Evolutionary conservation across 2,329 filamentous ascomycete species (phyloP), one percentile per base, ranked within the genome.

Genomic region (Aspergillus fijiensis): DNA sequence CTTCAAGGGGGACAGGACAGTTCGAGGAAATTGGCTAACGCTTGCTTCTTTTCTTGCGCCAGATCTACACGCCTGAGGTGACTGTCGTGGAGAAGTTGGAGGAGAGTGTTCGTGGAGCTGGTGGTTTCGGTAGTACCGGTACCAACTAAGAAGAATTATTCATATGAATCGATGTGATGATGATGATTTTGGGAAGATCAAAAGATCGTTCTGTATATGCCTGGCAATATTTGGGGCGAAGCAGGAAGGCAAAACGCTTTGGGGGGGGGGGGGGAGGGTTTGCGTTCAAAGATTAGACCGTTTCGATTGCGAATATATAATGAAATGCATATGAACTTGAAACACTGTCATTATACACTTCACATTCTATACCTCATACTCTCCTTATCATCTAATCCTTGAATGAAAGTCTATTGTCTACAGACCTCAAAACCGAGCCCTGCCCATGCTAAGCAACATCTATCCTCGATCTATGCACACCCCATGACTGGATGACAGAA

Each of bases 1-100:
- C 27, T 9, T 45, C 49, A 10, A 4, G 14, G 12, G 12, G 33
- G 14, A 16, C 11, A 35, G 33, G 14, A 12, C 4, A 35, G 11
- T 35, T 16, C 12, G 11, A 35, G 21, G 39, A 9, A 19, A 60
- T n/a, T 47, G 23, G 45, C 60, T 66, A 50, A 59, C 51, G 39
- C 16, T 5, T 45, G 39, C 39, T 19, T 45, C 16, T 16, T 19
- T 45, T 21, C 16, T 19, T 19, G 31, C 52, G 3, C 27, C 60
- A 86, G 82, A 97, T 98, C 72, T 93, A 90, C 72, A 98, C 93
- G 29, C 94, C 95, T 2, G 91, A 96, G 51, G 90, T 99, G 5
- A 79, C 90, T n/a, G 92, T 96, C 71, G 94, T 98, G 2, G 82
- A 91, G 69, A 86, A 94, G 79, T 82, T 99, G 60, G 91, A 94